These are phyloP conservation scores for Rosa chinensis DNA, from an alignment of 306 rosid genomes.

Conservation along the genomic window DNA sequence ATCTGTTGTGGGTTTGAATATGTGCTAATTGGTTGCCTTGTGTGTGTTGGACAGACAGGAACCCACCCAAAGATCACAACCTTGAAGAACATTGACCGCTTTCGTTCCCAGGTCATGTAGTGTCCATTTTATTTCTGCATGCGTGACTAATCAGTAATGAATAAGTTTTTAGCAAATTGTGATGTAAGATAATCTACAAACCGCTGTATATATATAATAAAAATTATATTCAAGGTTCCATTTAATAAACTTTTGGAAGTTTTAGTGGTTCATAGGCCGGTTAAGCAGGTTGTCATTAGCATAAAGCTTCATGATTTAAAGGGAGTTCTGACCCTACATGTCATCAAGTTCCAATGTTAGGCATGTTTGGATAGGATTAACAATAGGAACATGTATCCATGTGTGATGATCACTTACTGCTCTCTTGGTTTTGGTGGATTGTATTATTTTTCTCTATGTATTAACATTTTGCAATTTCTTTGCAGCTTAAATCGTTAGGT, in stretches of 20 bases:
- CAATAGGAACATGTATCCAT: background rate
- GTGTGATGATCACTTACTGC: background rate
- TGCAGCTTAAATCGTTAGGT: constrained; percentile 92
- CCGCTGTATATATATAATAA: background rate
- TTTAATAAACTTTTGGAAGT: background rate
- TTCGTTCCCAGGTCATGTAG: constrained; percentile 78
- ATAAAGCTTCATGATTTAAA: constrained; percentile 18
- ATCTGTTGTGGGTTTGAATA: background rate
- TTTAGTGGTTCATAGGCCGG: background rate
- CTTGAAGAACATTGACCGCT: constrained; percentile 70
- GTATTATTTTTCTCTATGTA: constrained; percentile 25
- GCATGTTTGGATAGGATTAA: background rate
- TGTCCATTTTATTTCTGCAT: constrained; percentile 3
- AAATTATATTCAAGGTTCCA: constrained; percentile 1
- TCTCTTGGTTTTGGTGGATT: constrained; percentile 18
- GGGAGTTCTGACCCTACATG: background rate
- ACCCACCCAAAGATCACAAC: constrained; percentile 94
- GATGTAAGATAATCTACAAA: constrained; percentile 6
- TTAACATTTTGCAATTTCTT: constrained; percentile 27
- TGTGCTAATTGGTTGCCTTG: constrained; percentile 8
- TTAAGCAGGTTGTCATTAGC: constrained; percentile 2
- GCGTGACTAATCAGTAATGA: background rate
- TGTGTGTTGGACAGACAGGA: constrained; percentile 71
- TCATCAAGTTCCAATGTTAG: constrained; percentile 14
- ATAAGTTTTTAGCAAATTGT: background rate